Percentiles rank a stretch among this genome's conserved stretches.
phyloP scores from a whole-genome alignment of 2,329 filamentous ascomycete genomes.

The Paramyrothecium sp. region DNA sequence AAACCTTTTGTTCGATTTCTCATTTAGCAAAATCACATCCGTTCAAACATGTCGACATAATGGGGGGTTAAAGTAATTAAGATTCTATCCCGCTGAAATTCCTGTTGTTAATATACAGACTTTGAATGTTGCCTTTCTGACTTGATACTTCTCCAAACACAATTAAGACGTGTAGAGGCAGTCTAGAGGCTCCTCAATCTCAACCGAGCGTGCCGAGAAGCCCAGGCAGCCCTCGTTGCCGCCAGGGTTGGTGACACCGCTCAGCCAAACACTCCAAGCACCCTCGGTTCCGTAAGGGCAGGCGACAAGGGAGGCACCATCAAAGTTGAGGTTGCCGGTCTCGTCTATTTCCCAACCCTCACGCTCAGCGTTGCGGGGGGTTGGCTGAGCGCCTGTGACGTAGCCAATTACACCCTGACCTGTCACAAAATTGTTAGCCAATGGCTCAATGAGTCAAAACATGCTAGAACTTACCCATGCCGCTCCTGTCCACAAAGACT shows the following conservation, averaged over 20 bases:
- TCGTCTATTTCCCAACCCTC: conserved; percentile 46
- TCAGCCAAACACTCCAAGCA: conserved; percentile 39
- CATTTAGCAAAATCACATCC: too few relatives aligned
- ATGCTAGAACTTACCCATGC: conserved; percentile 48
- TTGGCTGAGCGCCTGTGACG: conserved; percentile 39
- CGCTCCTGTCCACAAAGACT: conserved; percentile 54
- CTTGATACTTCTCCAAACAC: too few relatives aligned
- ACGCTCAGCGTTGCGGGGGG: conserved; percentile 41
- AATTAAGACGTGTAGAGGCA: conserved; percentile 30
- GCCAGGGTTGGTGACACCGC: conserved; percentile 29
- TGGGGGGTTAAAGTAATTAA: too few relatives aligned
- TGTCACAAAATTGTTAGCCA: conserved; percentile 13
- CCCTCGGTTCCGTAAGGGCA: conserved; percentile 46
- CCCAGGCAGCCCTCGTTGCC: conserved; percentile 35
- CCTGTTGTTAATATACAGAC: too few relatives aligned
- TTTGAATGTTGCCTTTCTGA: too few relatives aligned
- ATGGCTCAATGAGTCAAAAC: neutral
- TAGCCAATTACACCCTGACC: conserved; percentile 55
- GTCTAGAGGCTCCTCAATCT: conserved; percentile 24
- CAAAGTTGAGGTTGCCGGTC: conserved; percentile 42
- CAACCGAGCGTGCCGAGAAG: conserved; percentile 27
- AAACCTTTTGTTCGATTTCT: too few relatives aligned
- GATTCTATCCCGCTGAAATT: too few relatives aligned
- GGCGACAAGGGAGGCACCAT: conserved; percentile 44
- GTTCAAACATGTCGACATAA: too few relatives aligned